Conservation (phyloP, 495 filamentous ascomycete genomes). For the Penicillium bialowiezense region DNA sequence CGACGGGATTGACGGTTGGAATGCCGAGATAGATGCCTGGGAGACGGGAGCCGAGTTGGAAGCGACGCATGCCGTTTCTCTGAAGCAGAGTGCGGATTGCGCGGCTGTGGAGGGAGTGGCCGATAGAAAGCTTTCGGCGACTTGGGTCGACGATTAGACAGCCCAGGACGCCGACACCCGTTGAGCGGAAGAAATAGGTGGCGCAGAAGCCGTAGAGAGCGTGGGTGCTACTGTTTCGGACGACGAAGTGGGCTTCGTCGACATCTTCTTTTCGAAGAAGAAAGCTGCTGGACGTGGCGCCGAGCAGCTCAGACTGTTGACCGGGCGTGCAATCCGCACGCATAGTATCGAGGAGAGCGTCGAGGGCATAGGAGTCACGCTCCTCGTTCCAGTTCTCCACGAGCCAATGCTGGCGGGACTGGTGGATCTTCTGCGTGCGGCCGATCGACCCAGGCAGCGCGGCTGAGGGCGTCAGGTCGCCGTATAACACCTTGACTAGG, state of each 20-base stretch:
- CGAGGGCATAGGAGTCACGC: conserved; percentile 66
- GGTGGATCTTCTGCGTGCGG: conserved; percentile 77
- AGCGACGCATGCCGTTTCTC: conserved; percentile 64
- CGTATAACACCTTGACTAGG: conserved; percentile 76
- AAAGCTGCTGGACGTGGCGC: conserved; percentile 73
- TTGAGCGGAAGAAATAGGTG: conserved; percentile 72
- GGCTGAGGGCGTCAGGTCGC: conserved; percentile 69
- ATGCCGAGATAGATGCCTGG: conserved; percentile 80
- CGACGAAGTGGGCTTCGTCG: conserved; percentile 81
- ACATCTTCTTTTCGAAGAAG: conserved; percentile 63
- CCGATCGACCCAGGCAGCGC: conserved; percentile 75
- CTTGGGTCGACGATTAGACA: conserved; percentile 80
- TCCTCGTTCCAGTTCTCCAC: conserved; percentile 81
- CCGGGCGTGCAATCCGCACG: conserved; percentile 55
- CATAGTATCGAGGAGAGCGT: conserved; percentile 62
- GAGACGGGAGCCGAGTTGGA: conserved; percentile 76
- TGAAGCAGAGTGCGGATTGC: conserved; percentile 71
- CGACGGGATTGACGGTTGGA: conserved; percentile 57
- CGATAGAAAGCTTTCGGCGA: conserved; percentile 81
- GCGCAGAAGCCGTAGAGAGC: conserved; percentile 86
- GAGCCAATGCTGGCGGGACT: conserved; percentile 83
- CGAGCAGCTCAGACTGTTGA: conserved; percentile 57
- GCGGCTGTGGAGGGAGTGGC: conserved; percentile 77
- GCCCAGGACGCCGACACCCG: conserved; percentile 71
- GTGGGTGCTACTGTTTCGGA: conserved; percentile 85